Evolutionary conservation across 2,329 filamentous ascomycete species (phyloP).

Genomic region (Hymenoscyphus repandus): DNA sequence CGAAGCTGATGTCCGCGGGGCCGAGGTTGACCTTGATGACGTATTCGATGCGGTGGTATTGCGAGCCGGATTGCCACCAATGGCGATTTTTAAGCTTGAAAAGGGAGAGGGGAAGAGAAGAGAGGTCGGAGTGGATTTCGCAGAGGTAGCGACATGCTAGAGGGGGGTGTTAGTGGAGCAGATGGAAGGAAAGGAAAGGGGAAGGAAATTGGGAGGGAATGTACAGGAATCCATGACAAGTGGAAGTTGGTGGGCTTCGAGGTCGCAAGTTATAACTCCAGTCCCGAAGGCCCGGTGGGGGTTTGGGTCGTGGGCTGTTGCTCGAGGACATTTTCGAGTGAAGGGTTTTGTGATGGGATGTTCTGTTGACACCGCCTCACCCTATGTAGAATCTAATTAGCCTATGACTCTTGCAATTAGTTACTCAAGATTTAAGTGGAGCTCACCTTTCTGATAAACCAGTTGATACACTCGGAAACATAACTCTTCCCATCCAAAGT

Average conservation of each 20-base stretch:
- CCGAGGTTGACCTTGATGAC: slow-evolving; percentile 13
- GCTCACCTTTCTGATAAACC: slow-evolving; percentile 17
- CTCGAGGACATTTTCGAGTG: slow-evolving; percentile 8
- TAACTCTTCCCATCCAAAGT: slow-evolving; percentile 15
- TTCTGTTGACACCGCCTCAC: slow-evolving; percentile 15
- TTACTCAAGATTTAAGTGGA: too few species aligned
- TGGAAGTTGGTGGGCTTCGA: slow-evolving; percentile 10
- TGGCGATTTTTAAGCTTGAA: slow-evolving; percentile 19
- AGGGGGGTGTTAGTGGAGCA: neutral
- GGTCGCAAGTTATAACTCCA: slow-evolving; percentile 7
- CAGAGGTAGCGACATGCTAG: slow-evolving; percentile 9
- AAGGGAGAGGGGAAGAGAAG: slow-evolving; percentile 5
- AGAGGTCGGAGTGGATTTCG: slow-evolving; percentile 12
- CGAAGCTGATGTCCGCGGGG: slow-evolving; percentile 11
- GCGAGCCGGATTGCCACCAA: slow-evolving; percentile 11
- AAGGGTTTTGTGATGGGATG: slow-evolving; percentile 13
- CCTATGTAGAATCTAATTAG: slow-evolving; percentile 6
- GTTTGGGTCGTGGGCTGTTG: slow-evolving; percentile 3
- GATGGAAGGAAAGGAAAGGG: neutral
- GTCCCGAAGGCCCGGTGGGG: slow-evolving; percentile 9
- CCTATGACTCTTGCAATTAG: neutral
- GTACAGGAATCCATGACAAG: slow-evolving; percentile 9
- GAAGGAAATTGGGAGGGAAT: neutral
- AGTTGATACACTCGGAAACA: slow-evolving; percentile 11
- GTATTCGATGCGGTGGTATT: slow-evolving; percentile 15